Conservation (phyloP, 305 asterid genomes). For the Fraxinus xanthoxyloides region DNA sequence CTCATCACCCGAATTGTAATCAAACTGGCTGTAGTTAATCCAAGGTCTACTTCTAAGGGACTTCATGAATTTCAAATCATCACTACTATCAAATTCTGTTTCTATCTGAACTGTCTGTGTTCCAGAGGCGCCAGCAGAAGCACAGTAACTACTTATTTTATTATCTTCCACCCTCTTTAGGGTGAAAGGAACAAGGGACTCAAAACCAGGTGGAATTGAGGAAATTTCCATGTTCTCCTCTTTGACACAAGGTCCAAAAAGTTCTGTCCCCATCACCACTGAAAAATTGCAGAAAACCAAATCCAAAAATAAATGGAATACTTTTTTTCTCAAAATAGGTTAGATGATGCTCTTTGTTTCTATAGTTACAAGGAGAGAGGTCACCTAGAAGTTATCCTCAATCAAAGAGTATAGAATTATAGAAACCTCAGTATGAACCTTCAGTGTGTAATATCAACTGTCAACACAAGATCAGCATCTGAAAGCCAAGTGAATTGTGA, state of each 20-base stretch:
- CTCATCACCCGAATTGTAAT: slow-evolving; percentile 54
- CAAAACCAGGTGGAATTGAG: slow-evolving; percentile 90
- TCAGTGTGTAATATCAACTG: not conserved
- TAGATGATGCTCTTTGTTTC: not conserved
- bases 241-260: slow-evolving; percentile 64
- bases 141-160: slow-evolving; percentile 33
- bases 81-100: slow-evolving; percentile 37
- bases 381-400: slow-evolving; percentile 15
- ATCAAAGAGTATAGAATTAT: not conserved
- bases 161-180: slow-evolving; percentile 51
- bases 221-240: slow-evolving; percentile 73
- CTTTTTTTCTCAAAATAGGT: not conserved
- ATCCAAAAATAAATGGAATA: not conserved
- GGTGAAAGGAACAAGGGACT: slow-evolving; percentile 68
- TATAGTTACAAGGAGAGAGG: not conserved
- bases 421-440: not conserved
- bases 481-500: not conserved
- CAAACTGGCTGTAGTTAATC: slow-evolving; percentile 45
- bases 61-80: slow-evolving; percentile 43
- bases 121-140: slow-evolving; percentile 39
- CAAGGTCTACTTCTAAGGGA: slow-evolving; percentile 50
- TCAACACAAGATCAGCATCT: not conserved
- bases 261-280: slow-evolving; percentile 71
- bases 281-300: slow-evolving; percentile 26
- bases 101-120: slow-evolving; percentile 34